Evolutionary conservation across 257 asterid species (phyloP).

Genomic region (Solanum ossicruentum): DNA sequence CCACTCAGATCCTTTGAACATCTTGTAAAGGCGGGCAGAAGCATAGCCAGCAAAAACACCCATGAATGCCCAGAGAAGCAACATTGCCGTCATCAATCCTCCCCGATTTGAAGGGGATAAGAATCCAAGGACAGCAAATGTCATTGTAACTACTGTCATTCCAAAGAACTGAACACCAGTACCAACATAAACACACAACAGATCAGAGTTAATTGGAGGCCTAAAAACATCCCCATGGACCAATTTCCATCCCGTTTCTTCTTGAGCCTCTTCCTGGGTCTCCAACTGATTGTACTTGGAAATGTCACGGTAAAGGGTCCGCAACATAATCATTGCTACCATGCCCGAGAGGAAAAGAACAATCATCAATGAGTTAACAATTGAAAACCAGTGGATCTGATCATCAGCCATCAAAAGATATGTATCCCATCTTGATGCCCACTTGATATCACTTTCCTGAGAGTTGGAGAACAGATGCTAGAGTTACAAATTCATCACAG

Average conservation of each 20-base stretch:
- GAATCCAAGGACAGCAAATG: conserved; percentile 75
- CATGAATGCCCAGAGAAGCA: conserved; percentile 90
- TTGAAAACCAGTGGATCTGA: conserved; percentile 91
- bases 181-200: conserved; percentile 77
- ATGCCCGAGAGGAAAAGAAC: conserved; percentile 84
- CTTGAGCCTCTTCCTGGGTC: conserved; percentile 94
- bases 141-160: conserved; percentile 71
- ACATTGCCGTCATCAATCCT: conserved; percentile 87
- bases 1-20: conserved; percentile 91
- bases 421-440: conserved; percentile 97
- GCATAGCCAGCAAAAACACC: conserved; percentile 83
- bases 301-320: conserved; percentile 81
- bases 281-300: conserved; percentile 80
- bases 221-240: conserved; percentile 90
- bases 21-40: conserved; percentile 75
- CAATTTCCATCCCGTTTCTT: conserved; percentile 94
- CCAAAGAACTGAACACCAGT: conserved; percentile 80
- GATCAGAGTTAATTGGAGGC: conserved; percentile 70
- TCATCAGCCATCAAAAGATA: conserved; percentile 86
- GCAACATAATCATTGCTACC: conserved; percentile 92
- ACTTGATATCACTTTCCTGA: conserved; percentile 79
- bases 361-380: conserved; percentile 83
- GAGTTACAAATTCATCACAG: neutral
- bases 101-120: conserved; percentile 91
- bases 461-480: neutral